Conservation (phyloP, 164 flowering plant species). For the Kalanchoe fedtschenkoi region DNA sequence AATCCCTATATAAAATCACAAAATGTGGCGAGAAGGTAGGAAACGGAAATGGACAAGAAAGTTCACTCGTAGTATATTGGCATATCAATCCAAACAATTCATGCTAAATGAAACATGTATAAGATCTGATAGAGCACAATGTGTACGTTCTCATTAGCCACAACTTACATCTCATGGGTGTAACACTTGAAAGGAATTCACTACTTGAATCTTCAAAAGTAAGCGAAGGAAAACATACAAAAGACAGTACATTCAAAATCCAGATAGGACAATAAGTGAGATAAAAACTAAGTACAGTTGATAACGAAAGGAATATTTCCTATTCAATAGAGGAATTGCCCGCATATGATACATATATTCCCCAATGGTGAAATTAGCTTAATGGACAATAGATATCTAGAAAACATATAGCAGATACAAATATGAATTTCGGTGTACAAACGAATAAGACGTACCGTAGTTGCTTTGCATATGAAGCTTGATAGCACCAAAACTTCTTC, state of each 20-base stretch:
- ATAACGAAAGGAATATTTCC: background rate
- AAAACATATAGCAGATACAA: background rate
- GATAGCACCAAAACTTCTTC: conserved; percentile 81
- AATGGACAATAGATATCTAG: background rate
- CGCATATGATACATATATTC: background rate
- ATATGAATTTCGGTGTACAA: background rate
- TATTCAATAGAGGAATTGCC: background rate
- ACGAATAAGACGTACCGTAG: conserved; percentile 42
- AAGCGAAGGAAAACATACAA: background rate
- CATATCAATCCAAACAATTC: too few species aligned
- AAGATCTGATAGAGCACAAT: too few species aligned
- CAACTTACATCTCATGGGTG: background rate
- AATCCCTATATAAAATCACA: background rate
- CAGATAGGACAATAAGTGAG: background rate
- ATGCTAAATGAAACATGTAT: too few species aligned
- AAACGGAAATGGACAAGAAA: background rate
- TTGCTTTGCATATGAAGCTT: conserved; percentile 69
- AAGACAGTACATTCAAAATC: background rate
- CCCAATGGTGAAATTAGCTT: background rate
- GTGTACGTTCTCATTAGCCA: too few species aligned
- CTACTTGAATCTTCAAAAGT: background rate
- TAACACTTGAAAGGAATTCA: background rate
- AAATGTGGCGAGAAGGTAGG: background rate
- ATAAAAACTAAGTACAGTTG: too few species aligned
- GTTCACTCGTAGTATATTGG: background rate